Conservation (phyloP, 2,329 filamentous ascomycete species). For the Tolypocladium paradoxum region DNA sequence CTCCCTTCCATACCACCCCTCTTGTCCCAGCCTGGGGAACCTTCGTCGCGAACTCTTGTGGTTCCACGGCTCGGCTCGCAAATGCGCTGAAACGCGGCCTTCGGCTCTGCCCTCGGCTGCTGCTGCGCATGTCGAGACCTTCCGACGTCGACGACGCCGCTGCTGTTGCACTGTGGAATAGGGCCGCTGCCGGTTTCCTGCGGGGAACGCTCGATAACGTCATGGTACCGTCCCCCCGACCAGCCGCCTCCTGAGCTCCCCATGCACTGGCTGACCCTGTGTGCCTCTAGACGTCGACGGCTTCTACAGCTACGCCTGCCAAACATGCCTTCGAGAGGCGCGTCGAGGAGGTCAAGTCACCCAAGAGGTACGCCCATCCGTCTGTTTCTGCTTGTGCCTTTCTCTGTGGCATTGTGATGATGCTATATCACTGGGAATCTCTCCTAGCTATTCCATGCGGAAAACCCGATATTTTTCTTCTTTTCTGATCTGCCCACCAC, state of each 20-base stretch:
- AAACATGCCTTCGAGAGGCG: slow-evolving; percentile 70
- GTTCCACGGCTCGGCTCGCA: slow-evolving; percentile 7
- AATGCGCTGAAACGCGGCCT: slow-evolving; percentile 8
- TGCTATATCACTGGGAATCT: slow-evolving; percentile 99
- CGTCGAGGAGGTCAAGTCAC: slow-evolving; percentile 73
- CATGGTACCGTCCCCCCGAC: slow-evolving; percentile 6
- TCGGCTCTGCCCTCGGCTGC: slow-evolving; percentile 6
- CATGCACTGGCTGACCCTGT: not conserved
- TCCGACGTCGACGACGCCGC: not conserved
- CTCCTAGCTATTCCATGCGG: slow-evolving; percentile 90
- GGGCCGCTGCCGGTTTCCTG: slow-evolving; percentile 1
- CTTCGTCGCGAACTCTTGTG: not conserved
- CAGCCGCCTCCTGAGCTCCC: not conserved
- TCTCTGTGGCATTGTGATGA: slow-evolving; percentile 53
- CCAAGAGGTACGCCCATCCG: slow-evolving; percentile 65
- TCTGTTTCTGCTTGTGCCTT: not conserved
- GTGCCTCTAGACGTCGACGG: slow-evolving; percentile 50
- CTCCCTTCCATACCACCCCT: not conserved
- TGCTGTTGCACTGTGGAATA: slow-evolving; percentile 5
- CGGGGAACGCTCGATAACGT: slow-evolving; percentile 5
- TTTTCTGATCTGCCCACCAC: slow-evolving; percentile 38
- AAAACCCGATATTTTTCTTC: slow-evolving; percentile 61
- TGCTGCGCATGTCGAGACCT: slow-evolving; percentile 7
- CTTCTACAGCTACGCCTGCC: slow-evolving; percentile 60
- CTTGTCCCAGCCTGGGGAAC: not conserved